Conservation (phyloP, 345 rosid species). For the Gossypium mustelinum region DNA sequence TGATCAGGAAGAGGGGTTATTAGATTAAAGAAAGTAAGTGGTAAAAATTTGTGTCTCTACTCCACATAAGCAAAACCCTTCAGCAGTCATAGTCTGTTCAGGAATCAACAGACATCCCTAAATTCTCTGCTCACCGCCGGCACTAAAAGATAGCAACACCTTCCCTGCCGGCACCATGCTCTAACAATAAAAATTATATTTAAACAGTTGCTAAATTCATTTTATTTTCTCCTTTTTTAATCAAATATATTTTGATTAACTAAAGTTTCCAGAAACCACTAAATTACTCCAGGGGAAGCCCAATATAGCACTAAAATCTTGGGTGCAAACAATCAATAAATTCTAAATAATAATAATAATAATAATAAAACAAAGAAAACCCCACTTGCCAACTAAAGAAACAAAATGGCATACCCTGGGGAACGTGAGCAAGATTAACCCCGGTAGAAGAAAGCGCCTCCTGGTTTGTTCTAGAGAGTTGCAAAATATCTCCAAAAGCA, state of each 20-base stretch:
- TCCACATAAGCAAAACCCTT: too few species aligned
- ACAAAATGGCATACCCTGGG: conserved; percentile 41
- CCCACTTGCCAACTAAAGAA: neutral
- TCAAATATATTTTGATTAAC: neutral
- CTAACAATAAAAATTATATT: neutral
- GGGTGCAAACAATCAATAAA: neutral
- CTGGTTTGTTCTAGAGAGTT: conserved; percentile 63
- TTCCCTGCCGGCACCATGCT: too few species aligned
- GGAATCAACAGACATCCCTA: too few species aligned
- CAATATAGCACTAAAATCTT: neutral
- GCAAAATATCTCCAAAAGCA: conserved; percentile 71
- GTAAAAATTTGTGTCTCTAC: neutral
- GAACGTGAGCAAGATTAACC: conserved; percentile 65
- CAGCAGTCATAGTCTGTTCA: too few species aligned
- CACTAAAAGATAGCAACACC: too few species aligned
- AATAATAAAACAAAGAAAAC: neutral
- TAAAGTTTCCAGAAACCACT: neutral
- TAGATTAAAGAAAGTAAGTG: neutral
- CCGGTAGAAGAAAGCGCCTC: conserved; percentile 76
- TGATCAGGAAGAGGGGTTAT: neutral
- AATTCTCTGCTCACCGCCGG: too few species aligned
- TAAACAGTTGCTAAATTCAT: neutral
- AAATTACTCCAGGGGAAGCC: neutral
- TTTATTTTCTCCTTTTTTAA: neutral
- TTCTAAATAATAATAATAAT: neutral